A percentile compares a stretch with the other conserved stretches of the same genome.
Evolutionary conservation across 2,329 filamentous ascomycete species (phyloP).

Genomic region (Dothistroma pini): DNA sequence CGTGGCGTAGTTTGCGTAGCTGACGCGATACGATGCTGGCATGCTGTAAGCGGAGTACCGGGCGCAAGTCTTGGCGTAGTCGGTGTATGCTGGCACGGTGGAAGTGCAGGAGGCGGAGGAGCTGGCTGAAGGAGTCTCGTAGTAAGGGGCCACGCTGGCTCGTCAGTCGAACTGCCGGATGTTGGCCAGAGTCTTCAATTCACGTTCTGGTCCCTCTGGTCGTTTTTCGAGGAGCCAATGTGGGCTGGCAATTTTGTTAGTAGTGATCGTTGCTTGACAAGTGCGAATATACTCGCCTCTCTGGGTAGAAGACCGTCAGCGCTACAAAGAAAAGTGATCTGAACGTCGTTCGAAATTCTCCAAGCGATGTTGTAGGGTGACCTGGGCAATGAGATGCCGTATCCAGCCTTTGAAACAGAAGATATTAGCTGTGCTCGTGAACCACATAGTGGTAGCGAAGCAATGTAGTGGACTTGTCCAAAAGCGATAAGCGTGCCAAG

Average conservation of each 20-base stretch:
- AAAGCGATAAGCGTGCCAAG: constrained; percentile 45
- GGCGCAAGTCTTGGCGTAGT: too few relatives aligned
- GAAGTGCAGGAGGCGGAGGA: too few relatives aligned
- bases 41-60: too few relatives aligned
- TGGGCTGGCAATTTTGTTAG: constrained; percentile 20
- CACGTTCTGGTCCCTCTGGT: constrained; percentile 22
- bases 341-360: constrained; percentile 42
- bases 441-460: too few relatives aligned
- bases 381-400: constrained; percentile 41
- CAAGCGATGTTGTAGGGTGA: constrained; percentile 43
- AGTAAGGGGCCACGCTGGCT: too few relatives aligned
- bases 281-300: constrained; percentile 19
- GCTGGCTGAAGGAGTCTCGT: too few relatives aligned
- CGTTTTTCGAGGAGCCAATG: constrained; percentile 25
- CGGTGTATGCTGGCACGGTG: too few relatives aligned
- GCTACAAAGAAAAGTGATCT: constrained; percentile 38
- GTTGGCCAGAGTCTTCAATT: constrained; percentile 33
- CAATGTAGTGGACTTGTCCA: constrained; percentile 28
- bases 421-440: too few relatives aligned
- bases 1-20: constrained; percentile 14
- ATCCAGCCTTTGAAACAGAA: too few relatives aligned
- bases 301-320: constrained; percentile 40
- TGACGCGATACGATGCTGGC: too few relatives aligned
- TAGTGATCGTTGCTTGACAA: not conserved
- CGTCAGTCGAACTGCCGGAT: constrained; percentile 33